Conservation (phyloP, 2,329 filamentous ascomycete genomes). For the Colletotrichum neosansevieriae region DNA sequence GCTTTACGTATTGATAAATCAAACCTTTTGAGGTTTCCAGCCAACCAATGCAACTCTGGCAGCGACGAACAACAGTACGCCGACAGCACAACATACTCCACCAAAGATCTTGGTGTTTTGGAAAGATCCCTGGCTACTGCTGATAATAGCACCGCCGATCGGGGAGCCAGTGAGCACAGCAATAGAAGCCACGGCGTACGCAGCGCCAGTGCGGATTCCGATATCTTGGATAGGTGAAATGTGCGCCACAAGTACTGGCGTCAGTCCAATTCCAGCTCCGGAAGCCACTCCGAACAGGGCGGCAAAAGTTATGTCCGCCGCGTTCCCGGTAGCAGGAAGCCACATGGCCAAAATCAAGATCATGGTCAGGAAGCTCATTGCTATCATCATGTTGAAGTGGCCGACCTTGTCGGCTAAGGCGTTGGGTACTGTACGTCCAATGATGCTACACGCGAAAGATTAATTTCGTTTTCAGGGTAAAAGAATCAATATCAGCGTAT, state of each 20-base stretch:
- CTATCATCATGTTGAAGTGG: conserved; percentile 49
- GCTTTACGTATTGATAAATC: too few species aligned
- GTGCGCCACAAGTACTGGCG: conserved; percentile 54
- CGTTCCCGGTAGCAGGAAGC: conserved; percentile 47
- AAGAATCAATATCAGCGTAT: too few species aligned
- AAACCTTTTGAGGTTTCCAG: too few species aligned
- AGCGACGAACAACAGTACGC: too few species aligned
- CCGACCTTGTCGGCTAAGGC: conserved; percentile 43
- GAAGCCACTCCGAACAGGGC: conserved; percentile 52
- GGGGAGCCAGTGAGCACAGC: conserved; percentile 42
- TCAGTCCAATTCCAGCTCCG: conserved; percentile 49
- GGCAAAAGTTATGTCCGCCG: conserved; percentile 47
- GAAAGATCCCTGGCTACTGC: too few species aligned
- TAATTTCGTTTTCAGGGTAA: too few species aligned
- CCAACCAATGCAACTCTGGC: too few species aligned
- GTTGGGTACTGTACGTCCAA: too few species aligned
- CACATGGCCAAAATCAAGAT: conserved; percentile 52
- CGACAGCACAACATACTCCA: too few species aligned
- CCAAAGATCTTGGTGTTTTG: too few species aligned
- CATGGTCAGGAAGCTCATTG: conserved; percentile 55
- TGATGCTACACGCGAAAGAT: too few species aligned
- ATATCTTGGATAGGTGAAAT: conserved; percentile 68
- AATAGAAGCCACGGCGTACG: conserved; percentile 39
- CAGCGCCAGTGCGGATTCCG: conserved; percentile 63
- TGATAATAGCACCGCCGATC: conserved; percentile 30